Evolutionary conservation across 2,329 filamentous ascomycete genomes (phyloP), one percentile per base, ranked within the genome.

Genomic region (Ophiocordyceps camponoti-saundersi): DNA sequence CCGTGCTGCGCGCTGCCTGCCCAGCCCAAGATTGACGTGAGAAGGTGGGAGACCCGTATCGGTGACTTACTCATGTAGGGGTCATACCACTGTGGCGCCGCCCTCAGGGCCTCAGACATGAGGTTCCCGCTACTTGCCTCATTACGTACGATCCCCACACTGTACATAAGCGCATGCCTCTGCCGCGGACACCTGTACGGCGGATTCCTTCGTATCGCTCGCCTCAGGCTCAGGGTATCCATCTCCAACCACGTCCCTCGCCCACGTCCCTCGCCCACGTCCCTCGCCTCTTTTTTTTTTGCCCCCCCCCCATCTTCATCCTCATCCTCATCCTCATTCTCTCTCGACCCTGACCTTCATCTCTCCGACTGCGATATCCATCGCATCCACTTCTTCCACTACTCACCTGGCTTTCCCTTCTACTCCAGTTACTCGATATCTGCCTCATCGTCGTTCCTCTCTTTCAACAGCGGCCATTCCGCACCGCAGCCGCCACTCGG

Each of bases 401-500:
- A 13, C 12, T 11, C 11, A 36, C 32, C 32, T n/a, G 32, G 39
- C 39, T 15, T 10, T 41, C 41, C 16, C 41, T 15, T 7, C 10
- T 13, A 6, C 42, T 22, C 42, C 29, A 12, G 8, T 7, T 42
- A 41, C 16, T 4, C 18, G 8, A 12, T 20, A 12, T 3, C 36
- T 16, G 4, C 3, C 36, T 8, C 36, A 4, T 40, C 36, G 16
- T n/a, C 36, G 2, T 16, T 20, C 23, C 21, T 10, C 22, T 16
- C 23, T 26, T 8, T 8, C 23, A 26, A 26, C 23, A 26, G 23
- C 5, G 23, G 23, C 23, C 23, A 4, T 26, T 8, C 41, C 41
- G 18, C 30, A 44, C 26, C 44, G 36, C 36, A 39, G 36, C 36
- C 46, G 21, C 47, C 36, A 21, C 22, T 29, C 51, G 46, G 44